These are phyloP conservation scores for Hibiscus tridactylites DNA, from an alignment of 345 rosid genomes.

Conservation along the genomic window DNA sequence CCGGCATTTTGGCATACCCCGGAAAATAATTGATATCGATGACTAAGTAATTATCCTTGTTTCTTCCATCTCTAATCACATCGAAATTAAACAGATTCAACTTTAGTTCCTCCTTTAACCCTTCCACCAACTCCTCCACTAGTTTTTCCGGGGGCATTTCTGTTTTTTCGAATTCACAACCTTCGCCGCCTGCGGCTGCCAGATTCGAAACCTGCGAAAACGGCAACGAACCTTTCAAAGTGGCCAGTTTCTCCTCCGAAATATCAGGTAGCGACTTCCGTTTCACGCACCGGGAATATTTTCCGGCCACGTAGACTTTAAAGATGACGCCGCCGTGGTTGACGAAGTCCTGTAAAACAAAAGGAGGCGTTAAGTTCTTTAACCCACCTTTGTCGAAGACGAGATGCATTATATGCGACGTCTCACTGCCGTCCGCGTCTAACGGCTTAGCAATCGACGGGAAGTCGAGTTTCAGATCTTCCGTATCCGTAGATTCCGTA, in stretches of 20 bases:
- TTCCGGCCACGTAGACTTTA: conserved; percentile 55
- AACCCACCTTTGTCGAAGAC: conserved; percentile 47
- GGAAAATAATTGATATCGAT: conserved; percentile 72
- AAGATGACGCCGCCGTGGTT: conserved; percentile 61
- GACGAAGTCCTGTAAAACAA: conserved; percentile 61
- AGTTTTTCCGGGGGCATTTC: conserved; percentile 48
- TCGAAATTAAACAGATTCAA: conserved; percentile 59
- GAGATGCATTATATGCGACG: conserved; percentile 43
- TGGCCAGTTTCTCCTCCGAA: conserved; percentile 32
- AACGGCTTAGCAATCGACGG: conserved; percentile 52
- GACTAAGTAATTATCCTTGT: conserved; percentile 35
- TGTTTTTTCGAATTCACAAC: conserved; percentile 27
- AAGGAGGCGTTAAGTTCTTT: conserved; percentile 26
- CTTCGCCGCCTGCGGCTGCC: conserved; percentile 11
- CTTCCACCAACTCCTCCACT: conserved; percentile 35
- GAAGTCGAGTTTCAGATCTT: conserved; percentile 26
- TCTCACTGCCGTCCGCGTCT: conserved; percentile 41
- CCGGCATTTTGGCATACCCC: conserved; percentile 59
- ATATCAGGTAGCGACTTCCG: conserved; percentile 50
- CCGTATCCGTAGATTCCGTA: conserved; percentile 6
- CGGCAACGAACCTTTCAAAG: conserved; percentile 33
- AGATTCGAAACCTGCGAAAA: conserved; percentile 56
- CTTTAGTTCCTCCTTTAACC: conserved; percentile 40
- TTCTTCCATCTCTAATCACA: conserved; percentile 49
- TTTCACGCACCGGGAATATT: conserved; percentile 35